phyloP scores from a whole-genome alignment of 352 stramenopile species.

The Saprolegnia diclina region DNA sequence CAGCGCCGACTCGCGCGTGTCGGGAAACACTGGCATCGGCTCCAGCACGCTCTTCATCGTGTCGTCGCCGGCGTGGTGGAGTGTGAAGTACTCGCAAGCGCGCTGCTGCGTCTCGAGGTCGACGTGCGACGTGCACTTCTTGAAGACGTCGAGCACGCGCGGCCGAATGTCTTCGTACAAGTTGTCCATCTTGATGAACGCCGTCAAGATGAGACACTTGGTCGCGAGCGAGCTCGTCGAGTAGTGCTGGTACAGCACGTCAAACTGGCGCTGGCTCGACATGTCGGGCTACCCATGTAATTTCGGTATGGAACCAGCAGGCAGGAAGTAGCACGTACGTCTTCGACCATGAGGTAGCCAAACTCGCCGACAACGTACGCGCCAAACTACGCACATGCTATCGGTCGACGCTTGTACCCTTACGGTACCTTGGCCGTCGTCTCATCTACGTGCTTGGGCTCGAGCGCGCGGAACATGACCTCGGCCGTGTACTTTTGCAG shows the following conservation, averaged over 20 bases:
- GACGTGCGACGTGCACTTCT: conserved; percentile 89
- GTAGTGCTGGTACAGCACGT: conserved; percentile 96
- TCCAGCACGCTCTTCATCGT: conserved; percentile 93
- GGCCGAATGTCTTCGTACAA: conserved; percentile 77
- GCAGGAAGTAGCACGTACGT: conserved; percentile 33
- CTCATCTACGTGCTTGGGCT: conserved; percentile 91
- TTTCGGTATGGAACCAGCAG: too few species aligned
- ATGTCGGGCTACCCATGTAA: conserved; percentile 67
- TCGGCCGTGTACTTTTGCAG: conserved; percentile 92
- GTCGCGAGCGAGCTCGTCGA: conserved; percentile 72
- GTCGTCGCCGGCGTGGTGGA: conserved; percentile 81
- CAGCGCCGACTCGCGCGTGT: conserved; percentile 72
- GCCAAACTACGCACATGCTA: conserved; percentile 42
- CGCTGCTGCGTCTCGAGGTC: conserved; percentile 98
- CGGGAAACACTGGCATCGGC: conserved; percentile 96
- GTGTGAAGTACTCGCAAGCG: conserved; percentile 92
- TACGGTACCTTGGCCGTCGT: conserved; percentile 89
- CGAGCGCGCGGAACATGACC: conserved; percentile 92
- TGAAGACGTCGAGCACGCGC: conserved; percentile 89
- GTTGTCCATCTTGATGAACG: conserved; percentile 95
- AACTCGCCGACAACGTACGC: conserved; percentile 98
- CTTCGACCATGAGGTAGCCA: conserved; percentile 90
- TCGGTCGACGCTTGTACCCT: too few species aligned
- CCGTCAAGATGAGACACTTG: conserved; percentile 91
- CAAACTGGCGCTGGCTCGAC: conserved; percentile 91